Evolutionary conservation across 306 rosid species (phyloP).

Genomic region (Prunus mume): DNA sequence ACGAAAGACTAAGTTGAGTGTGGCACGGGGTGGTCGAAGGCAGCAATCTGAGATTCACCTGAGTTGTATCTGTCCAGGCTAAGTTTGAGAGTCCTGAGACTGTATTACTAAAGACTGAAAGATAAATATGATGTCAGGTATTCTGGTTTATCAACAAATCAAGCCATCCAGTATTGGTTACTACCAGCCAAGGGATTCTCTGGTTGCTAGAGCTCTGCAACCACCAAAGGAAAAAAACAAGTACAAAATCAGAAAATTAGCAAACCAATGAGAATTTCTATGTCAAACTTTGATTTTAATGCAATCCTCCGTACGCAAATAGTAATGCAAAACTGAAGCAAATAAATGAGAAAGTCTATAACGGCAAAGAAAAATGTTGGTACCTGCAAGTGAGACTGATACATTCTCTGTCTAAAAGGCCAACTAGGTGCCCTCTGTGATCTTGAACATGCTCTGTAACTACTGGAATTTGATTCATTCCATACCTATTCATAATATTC

Average conservation of each 20-base stretch:
- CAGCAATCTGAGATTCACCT: neutral
- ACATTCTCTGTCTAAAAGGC: conserved; percentile 70
- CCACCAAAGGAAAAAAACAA: conserved; percentile 13
- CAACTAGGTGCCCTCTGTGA: conserved; percentile 60
- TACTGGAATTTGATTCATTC: conserved; percentile 61
- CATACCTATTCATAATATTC: conserved; percentile 61
- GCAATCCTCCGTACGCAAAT: neutral
- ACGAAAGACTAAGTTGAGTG: neutral
- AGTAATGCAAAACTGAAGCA: neutral
- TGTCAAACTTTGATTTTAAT: neutral
- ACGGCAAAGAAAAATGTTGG: conserved; percentile 8
- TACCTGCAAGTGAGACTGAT: conserved; percentile 87
- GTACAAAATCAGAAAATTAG: conserved; percentile 7
- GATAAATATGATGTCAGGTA: conserved; percentile 1
- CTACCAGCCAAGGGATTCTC: conserved; percentile 40
- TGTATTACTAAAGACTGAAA: neutral
- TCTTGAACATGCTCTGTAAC: conserved; percentile 46
- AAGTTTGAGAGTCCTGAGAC: neutral
- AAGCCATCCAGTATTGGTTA: neutral
- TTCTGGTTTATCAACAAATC: conserved; percentile 4
- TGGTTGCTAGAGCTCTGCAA: conserved; percentile 68
- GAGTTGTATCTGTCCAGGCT: neutral
- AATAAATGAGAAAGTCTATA: neutral
- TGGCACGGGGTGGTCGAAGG: neutral
- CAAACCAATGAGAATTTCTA: neutral